phyloP scores from a whole-genome alignment of 768 basidiomycete species.

The Phylloporus sp. region DNA sequence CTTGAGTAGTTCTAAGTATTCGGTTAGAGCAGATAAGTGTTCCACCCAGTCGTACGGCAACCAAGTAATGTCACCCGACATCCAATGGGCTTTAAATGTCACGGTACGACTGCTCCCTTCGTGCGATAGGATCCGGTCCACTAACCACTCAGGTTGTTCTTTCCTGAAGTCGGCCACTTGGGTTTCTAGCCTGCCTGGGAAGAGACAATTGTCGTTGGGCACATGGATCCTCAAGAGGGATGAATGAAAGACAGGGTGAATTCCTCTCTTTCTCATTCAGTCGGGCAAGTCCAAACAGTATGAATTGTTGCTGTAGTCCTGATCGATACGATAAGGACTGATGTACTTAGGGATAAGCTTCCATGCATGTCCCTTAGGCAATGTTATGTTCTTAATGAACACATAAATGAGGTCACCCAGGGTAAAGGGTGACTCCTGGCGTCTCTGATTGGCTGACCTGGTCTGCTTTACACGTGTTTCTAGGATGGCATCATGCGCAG shows the following conservation, averaged over 20 bases:
- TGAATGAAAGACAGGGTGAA: background rate
- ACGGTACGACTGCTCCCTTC: no score
- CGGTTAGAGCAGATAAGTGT: no score
- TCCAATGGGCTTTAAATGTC: no score
- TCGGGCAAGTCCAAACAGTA: background rate
- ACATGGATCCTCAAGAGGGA: background rate
- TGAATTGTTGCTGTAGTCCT: background rate
- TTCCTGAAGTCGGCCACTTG: background rate
- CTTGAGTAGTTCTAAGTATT: no score
- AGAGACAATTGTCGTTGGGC: background rate
- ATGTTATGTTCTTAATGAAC: background rate
- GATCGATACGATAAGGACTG: background rate
- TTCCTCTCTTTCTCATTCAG: background rate
- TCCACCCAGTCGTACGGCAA: no score
- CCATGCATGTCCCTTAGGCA: background rate
- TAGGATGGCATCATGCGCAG: constrained; percentile 32
- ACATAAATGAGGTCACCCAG: background rate
- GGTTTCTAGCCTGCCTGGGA: background rate
- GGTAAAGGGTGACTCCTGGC: background rate
- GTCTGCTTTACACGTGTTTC: constrained; percentile 32
- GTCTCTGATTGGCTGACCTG: constrained; percentile 20
- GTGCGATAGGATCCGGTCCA: no score
- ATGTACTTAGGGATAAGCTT: background rate
- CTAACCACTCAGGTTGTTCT: no score
- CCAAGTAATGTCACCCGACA: no score